Conservation (phyloP, 805 yeast genomes). For the Huiozyma naganishii region DNA sequence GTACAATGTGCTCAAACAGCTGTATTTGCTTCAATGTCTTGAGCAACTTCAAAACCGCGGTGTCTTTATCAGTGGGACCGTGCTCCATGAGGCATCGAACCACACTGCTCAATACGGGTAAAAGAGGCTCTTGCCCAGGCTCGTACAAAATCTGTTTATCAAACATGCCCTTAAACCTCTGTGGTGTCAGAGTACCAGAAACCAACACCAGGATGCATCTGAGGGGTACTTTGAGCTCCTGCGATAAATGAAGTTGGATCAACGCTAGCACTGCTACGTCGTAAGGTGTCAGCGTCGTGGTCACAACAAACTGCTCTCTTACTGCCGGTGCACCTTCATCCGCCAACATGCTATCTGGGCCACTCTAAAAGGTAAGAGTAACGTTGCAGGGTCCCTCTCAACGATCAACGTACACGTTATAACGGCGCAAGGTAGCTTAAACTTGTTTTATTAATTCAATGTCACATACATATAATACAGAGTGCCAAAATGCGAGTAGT, state of each 20-base stretch:
- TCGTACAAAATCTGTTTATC: conserved; percentile 4
- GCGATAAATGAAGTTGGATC: conserved; percentile 12
- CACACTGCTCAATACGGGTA: conserved; percentile 10
- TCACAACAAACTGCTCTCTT: not conserved
- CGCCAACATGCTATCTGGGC: too few species aligned
- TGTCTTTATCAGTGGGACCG: not conserved
- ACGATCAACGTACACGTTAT: too few species aligned
- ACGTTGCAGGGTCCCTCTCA: too few species aligned
- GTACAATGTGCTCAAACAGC: conserved; percentile 3
- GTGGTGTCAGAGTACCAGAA: conserved; percentile 12
- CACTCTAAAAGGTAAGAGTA: too few species aligned
- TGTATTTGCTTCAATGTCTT: conserved; percentile 3
- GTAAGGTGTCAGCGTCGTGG: conserved; percentile 14
- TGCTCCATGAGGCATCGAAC: conserved; percentile 4
- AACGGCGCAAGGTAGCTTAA: too few species aligned
- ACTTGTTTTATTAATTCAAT: too few species aligned
- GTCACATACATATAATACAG: too few species aligned
- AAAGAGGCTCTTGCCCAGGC: conserved; percentile 10
- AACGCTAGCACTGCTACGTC: conserved; percentile 17
- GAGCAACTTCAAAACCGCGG: conserved; percentile 2
- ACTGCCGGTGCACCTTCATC: too few species aligned
- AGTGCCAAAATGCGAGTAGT: too few species aligned
- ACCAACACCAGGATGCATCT: conserved; percentile 11
- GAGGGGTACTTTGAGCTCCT: conserved; percentile 6
- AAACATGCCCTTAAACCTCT: conserved; percentile 12